Conservation (phyloP, 805 yeast species). For the Isabelozyma pseudorhagii region DNA sequence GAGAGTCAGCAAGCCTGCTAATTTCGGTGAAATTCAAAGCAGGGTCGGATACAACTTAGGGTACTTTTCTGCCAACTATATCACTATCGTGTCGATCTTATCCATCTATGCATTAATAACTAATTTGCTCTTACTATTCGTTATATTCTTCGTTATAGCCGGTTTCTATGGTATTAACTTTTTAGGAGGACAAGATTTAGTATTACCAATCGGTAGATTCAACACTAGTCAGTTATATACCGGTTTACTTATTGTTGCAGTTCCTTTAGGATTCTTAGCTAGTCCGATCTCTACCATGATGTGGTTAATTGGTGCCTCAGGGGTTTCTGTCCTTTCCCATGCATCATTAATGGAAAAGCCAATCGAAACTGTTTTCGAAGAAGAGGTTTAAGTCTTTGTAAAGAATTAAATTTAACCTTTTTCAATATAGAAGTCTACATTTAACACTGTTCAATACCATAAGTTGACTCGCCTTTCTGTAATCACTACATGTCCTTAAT, state of each 20-base stretch:
- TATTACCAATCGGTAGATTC: constrained; percentile 66
- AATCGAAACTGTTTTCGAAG: constrained; percentile 90
- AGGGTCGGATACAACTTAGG: constrained; percentile 84
- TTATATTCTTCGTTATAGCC: constrained; percentile 62
- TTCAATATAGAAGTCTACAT: too few relatives aligned
- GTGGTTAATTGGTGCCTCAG: constrained; percentile 90
- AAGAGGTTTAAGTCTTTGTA: constrained; percentile 44
- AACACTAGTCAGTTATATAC: constrained; percentile 83
- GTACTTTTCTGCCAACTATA: constrained; percentile 85
- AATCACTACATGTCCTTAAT: too few relatives aligned
- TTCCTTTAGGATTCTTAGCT: constrained; percentile 83
- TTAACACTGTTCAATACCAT: too few relatives aligned
- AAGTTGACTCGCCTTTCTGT: too few relatives aligned
- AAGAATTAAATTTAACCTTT: too few relatives aligned
- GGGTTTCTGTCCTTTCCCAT: constrained; percentile 74
- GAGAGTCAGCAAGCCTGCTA: constrained; percentile 85
- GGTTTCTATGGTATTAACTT: constrained; percentile 78
- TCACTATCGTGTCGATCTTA: constrained; percentile 65
- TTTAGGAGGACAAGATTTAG: constrained; percentile 80
- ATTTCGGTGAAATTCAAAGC: constrained; percentile 84
- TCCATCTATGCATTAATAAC: constrained; percentile 85
- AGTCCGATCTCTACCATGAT: constrained; percentile 85
- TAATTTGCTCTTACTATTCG: constrained; percentile 80
- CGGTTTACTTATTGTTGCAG: constrained; percentile 67
- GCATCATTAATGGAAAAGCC: constrained; percentile 95